Evolutionary conservation across 495 filamentous ascomycete species (phyloP), one percentile per base, ranked within the genome.

Genomic region (Astrocystis sublimbata): DNA sequence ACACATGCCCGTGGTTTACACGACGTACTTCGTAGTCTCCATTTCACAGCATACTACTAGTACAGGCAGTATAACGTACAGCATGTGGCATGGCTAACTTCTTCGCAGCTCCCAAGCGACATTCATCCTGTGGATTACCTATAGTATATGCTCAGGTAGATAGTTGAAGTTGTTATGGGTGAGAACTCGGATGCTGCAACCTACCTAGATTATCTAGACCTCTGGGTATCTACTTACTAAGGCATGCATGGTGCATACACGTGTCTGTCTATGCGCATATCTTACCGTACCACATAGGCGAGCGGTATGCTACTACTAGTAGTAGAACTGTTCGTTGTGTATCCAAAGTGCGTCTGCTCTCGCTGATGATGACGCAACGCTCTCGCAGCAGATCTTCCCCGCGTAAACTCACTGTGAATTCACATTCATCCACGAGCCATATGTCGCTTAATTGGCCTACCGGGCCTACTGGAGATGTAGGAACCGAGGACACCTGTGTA

Each of bases 281-380:
- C n/a, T n/a, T n/a, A n/a, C n/a, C n/a, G n/a, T n/a, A n/a, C n/a
- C n/a, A n/a, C n/a, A n/a, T n/a, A n/a, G n/a, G n/a, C n/a, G n/a
- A n/a, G n/a, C n/a, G n/a, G n/a, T n/a, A n/a, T n/a, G n/a, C n/a
- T n/a, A n/a, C n/a, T n/a, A n/a, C n/a, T n/a, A n/a, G n/a, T n/a
- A n/a, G n/a, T n/a, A n/a, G n/a, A n/a, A 41, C 13, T 2, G 4
- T 24, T 46, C 40, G 9, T 17, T 15, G 40, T 21, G 40, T 21
- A 9, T 21, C 19, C 9, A 3, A 15, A n/a, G n/a, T n/a, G 17
- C 38, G 53, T 42, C 24, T 15, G 6, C n/a, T 40, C 57, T 58
- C 61, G 23, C 60, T 4, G 49, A 24, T 4, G 49, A 24, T 61
- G 58, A 61, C 58, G 58, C 58, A 61, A 61, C 47, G 9, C 26